These are phyloP conservation scores for Zygoascus bituminiphila DNA, from an alignment of 805 yeast species.

Conservation along the genomic window DNA sequence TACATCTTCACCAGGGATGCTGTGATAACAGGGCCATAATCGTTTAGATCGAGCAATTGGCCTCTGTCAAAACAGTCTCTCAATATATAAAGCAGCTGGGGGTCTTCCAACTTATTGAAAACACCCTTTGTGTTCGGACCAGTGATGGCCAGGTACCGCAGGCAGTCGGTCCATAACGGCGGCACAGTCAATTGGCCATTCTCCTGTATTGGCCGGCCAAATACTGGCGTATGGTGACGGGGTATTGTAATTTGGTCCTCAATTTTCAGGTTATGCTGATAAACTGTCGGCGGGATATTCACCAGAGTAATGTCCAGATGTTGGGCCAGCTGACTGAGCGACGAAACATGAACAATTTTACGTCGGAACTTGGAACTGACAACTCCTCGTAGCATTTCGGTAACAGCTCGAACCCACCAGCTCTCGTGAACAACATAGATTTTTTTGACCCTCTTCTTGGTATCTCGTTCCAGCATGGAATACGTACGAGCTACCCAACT, in stretches of 20 bases:
- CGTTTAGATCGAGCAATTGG: conserved; percentile 46
- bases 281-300: conserved; percentile 68
- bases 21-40: conserved; percentile 49
- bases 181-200: conserved; percentile 17
- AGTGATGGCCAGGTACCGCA: conserved; percentile 12
- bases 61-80: conserved; percentile 35
- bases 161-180: conserved; percentile 29
- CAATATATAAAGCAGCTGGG: conserved; percentile 22
- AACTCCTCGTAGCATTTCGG: conserved; percentile 62
- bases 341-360: conserved; percentile 34
- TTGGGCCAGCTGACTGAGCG: conserved; percentile 45
- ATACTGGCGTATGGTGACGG: conserved; percentile 28
- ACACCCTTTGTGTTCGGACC: conserved; percentile 11
- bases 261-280: conserved; percentile 54
- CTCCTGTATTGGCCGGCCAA: conserved; percentile 24
- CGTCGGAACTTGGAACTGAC: conserved; percentile 39
- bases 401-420: conserved; percentile 75
- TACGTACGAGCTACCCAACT: conserved; percentile 60
- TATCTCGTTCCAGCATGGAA: conserved; percentile 47
- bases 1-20: conserved; percentile 37
- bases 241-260: conserved; percentile 45
- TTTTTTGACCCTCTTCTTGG: conserved; percentile 47
- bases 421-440: conserved; percentile 82
- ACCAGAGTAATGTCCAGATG: conserved; percentile 66
- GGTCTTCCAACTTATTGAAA: conserved; percentile 15